phyloP scores from a whole-genome alignment of 2,329 filamentous ascomycete species.

The Cordyceps cicadae region DNA sequence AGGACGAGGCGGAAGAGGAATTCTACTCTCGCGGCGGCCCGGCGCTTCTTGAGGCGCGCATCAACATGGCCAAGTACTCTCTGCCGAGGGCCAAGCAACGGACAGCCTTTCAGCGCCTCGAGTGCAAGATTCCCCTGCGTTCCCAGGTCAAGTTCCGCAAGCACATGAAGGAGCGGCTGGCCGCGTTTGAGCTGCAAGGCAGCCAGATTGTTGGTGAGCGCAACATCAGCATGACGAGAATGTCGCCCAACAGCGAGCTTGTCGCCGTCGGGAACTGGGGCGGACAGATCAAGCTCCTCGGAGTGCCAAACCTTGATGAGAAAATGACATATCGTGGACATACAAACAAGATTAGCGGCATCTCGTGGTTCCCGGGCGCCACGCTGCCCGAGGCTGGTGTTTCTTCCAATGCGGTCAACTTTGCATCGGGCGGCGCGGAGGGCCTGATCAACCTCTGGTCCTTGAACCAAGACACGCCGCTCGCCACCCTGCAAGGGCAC shows the following conservation, averaged over 20 bases:
- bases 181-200: slow-evolving; percentile 82
- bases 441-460: slow-evolving; percentile 87
- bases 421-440: slow-evolving; percentile 86
- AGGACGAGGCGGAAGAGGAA: slow-evolving; percentile 70
- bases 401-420: slow-evolving; percentile 66
- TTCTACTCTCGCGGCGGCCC: slow-evolving; percentile 83
- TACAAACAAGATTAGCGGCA: slow-evolving; percentile 78
- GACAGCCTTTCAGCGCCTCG: slow-evolving; percentile 67
- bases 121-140: slow-evolving; percentile 74
- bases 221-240: slow-evolving; percentile 83
- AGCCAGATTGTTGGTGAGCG: slow-evolving; percentile 89
- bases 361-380: slow-evolving; percentile 82
- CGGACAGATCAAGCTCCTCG: slow-evolving; percentile 77
- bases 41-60: slow-evolving; percentile 66
- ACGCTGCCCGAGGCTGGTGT: slow-evolving; percentile 65
- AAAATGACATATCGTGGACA: slow-evolving; percentile 73
- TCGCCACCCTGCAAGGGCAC: slow-evolving; percentile 77
- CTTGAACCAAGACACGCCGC: slow-evolving; percentile 72
- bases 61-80: slow-evolving; percentile 74
- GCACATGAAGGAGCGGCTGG: slow-evolving; percentile 72
- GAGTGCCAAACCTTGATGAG: slow-evolving; percentile 73
- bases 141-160: slow-evolving; percentile 92
- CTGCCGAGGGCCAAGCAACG: slow-evolving; percentile 73
- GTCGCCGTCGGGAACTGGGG: slow-evolving; percentile 91
- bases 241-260: slow-evolving; percentile 75